Percentiles rank a stretch among this genome's conserved stretches.
Conservation (phyloP, 208 protist genomes). For the Giardia muris region DNA sequence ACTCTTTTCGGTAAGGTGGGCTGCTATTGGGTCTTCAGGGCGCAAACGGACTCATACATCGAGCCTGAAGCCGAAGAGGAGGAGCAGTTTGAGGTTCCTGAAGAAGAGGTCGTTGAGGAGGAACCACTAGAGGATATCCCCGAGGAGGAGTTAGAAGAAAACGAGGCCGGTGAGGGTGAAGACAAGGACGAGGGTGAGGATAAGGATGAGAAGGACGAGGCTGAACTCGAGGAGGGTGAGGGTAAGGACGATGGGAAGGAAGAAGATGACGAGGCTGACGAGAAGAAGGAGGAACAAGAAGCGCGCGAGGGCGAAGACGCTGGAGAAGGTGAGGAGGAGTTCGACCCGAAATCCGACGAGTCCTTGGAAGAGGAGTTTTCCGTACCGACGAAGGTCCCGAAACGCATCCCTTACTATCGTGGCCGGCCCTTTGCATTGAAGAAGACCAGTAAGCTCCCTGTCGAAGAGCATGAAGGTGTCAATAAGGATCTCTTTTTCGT, state of each 20-base stretch:
- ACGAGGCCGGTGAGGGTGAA: neutral
- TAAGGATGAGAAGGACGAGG: neutral
- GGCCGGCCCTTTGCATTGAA: neutral
- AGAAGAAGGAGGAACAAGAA: neutral
- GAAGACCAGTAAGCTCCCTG: neutral
- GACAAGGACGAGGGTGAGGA: neutral
- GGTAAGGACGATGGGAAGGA: neutral
- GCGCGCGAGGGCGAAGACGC: neutral
- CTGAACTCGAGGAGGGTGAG: neutral
- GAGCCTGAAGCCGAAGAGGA: slow-evolving; percentile 22
- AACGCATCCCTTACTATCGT: neutral
- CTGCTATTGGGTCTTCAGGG: neutral
- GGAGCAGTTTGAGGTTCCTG: neutral
- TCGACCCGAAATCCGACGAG: neutral
- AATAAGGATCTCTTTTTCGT: slow-evolving; percentile 23
- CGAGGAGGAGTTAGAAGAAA: neutral
- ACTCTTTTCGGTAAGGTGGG: slow-evolving; percentile 28
- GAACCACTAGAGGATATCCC: neutral
- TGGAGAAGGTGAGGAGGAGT: slow-evolving; percentile 2
- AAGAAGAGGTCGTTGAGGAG: neutral
- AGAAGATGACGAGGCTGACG: neutral
- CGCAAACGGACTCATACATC: neutral
- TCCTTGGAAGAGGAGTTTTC: slow-evolving; percentile 20
- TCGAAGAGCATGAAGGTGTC: slow-evolving; percentile 20
- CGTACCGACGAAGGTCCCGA: slow-evolving; percentile 9